Evolutionary conservation across 202 grass and related monocot species (phyloP), one percentile per base, ranked within the genome.

Genomic region (Carex sylvatica): DNA sequence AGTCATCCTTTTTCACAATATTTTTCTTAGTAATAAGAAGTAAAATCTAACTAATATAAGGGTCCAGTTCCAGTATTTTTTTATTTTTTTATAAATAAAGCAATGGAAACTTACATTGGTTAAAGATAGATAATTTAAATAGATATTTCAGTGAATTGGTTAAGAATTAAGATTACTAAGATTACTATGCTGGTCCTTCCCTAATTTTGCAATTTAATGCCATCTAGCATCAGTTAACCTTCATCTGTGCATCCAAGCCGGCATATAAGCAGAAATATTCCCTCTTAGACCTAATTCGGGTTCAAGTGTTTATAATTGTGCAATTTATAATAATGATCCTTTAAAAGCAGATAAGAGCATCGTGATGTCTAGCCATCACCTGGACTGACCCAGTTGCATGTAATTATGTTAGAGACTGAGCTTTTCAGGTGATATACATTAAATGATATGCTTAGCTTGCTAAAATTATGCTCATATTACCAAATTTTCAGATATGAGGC

Each of bases 401-500:
- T 22, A 8, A 36, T 59, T 59, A 58, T 19, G 8, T 54, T 54
- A 75, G 49, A 13, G 15, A 36, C 8, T 56, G n/a, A 77, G 3
- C 49, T 58, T 35, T 77, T 56, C 16, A 19, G 26, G 28, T 77
- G 53, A 76, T 16, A 76, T 77, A 9, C 36, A 36, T 77, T 30
- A 72, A 77, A 59, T 77, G 13, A n/a, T 11, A 77, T 56, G 15
- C 18, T 3, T 36, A 36, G 31, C 69, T 0, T 0, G 36, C 11
- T 56, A 66, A 23, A 64, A 74, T 6, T 6, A 5, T 65, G 16
- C 22, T 72, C 54, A 51, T 76, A 4, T 33, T 64, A 47, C 79
- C 3, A 16, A 62, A 66, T 38, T 91, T 70, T 84, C 88, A 95
- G 93, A 81, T 95, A 95, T 79, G 93, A 95, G 89, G 93, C 93